Conservation (phyloP, 192 early-diverging fungal genomes). For the Coemansia biformis region DNA sequence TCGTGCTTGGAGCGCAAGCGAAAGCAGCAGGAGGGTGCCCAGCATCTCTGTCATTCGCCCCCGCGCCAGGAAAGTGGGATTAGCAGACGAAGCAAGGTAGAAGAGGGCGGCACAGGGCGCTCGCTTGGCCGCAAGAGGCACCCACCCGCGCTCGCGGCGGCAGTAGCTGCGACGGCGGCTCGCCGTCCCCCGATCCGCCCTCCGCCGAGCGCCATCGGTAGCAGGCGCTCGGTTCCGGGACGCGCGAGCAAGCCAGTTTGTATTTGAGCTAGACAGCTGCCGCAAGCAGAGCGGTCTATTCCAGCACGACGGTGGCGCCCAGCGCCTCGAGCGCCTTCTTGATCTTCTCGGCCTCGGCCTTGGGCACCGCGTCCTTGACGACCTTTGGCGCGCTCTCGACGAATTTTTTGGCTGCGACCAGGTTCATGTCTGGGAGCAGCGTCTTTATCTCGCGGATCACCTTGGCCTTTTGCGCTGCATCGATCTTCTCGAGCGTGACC, state of each 20-base stretch:
- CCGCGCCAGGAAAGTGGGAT: neutral
- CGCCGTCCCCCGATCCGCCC: no score
- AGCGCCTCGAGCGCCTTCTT: conserved; percentile 90
- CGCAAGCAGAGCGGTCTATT: no score
- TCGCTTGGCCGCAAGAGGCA: no score
- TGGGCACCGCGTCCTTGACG: conserved; percentile 79
- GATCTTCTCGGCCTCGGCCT: conserved; percentile 97
- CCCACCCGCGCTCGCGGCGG: no score
- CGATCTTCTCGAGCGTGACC: conserved; percentile 94
- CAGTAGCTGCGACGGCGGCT: no score
- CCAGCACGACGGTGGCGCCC: conserved; percentile 90
- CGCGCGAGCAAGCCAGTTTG: no score
- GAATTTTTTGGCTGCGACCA: conserved; percentile 99
- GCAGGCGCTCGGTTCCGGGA: neutral
- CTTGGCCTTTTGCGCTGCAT: conserved; percentile 92
- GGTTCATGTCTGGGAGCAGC: conserved; percentile 84
- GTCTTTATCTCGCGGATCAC: conserved; percentile 97
- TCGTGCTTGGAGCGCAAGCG: conserved; percentile 22
- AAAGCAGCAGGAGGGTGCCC: conserved; percentile 16
- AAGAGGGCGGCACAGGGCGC: no score
- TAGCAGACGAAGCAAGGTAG: neutral
- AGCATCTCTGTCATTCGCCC: conserved; percentile 22
- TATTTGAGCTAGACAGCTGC: no score
- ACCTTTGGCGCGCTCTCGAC: conserved; percentile 97
- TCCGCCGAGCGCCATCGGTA: neutral